Base-by-base conservation (phyloP, 805 yeast species). In the Saccharomyces jurei region DNA sequence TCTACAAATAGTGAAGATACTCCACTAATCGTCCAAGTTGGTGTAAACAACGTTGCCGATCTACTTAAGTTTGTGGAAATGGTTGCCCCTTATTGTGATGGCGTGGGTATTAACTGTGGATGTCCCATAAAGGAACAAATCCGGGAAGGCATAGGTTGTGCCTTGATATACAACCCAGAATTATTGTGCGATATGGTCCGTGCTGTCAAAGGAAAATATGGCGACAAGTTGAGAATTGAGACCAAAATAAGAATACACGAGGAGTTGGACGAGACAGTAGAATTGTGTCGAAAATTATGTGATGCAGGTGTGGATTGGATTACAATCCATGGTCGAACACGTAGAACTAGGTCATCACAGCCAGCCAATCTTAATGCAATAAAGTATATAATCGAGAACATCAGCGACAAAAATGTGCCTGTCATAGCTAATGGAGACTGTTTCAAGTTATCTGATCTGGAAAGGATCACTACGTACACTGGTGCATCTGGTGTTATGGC, bases 381-480 rank as follows among this genome's bases (percentile, higher is more conserved):
- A 46, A 81, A 79, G 62, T 69, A 71, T 9, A 77, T 94, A 14
- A 81, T 82, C 56, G 78, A 78, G 22, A 61, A 63, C 4, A 55
- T 69, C 4, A 54, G 53, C 29, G 58, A 61, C 25, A 70, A 74
- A n/a, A 81, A 80, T 3, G 82, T 86, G 0, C 98, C 97, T 0
- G 90, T 94, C 0, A 86, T 94, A n/a, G 97, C 98, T 2, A 94
- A 94, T 65, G 99, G 99, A n/a, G 98, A 94, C 70, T 91, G 96
- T 64, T 86, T 86, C 63, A 66, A 79, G 0, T 71, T 82, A 26
- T 72, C 75, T 17, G 96, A 89, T 66, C 84, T 87, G n/a, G 63
- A 73, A 47, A 65, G 68, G 21, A 91, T 92, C 28, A 81, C 81
- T 0, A 72, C 78, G 11, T 67, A 67, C 51, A 90, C 98, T 0